These are phyloP conservation scores for Beauveria medogensis DNA, from an alignment of 2,329 filamentous ascomycete genomes.

Conservation along the genomic window DNA sequence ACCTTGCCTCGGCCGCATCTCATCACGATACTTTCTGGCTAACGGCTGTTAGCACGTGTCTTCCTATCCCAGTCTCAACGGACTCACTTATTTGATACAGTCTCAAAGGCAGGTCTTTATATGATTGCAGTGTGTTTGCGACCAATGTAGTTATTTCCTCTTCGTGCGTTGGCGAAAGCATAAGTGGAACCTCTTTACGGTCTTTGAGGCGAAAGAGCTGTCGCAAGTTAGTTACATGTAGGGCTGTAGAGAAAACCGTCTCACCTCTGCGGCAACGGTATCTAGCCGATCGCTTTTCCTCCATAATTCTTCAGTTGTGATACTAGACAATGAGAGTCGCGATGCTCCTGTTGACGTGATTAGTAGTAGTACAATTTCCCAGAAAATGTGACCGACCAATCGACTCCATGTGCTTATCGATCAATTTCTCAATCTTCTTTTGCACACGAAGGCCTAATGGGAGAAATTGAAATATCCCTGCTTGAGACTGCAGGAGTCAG, in stretches of 20 bases:
- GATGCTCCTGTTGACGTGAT: constrained; percentile 53
- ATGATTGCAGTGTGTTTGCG: constrained; percentile 63
- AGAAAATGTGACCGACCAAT: constrained; percentile 43
- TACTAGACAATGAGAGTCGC: constrained; percentile 71
- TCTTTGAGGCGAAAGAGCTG: constrained; percentile 76
- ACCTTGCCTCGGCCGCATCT: constrained; percentile 79
- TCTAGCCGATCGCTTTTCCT: constrained; percentile 72
- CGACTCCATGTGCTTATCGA: constrained; percentile 81
- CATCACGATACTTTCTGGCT: constrained; percentile 92
- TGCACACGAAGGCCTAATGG: constrained; percentile 82
- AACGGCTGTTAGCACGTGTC: constrained; percentile 14
- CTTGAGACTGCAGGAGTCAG: constrained; percentile 53
- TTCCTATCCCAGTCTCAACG: no score
- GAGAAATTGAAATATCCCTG: constrained; percentile 86
- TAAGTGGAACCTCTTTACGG: constrained; percentile 62
- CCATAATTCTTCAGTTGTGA: constrained; percentile 84
- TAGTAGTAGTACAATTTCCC: neutral
- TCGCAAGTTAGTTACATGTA: constrained; percentile 16
- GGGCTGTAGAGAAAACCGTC: neutral
- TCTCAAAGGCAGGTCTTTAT: constrained; percentile 76
- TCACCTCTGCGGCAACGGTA: constrained; percentile 64
- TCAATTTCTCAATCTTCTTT: constrained; percentile 73
- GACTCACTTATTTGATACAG: constrained; percentile 79
- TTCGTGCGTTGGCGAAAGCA: constrained; percentile 90
- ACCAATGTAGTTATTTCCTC: constrained; percentile 90